phyloP scores from a whole-genome alignment of 345 rosid genomes.

The Leavenworthia alabamica region DNA sequence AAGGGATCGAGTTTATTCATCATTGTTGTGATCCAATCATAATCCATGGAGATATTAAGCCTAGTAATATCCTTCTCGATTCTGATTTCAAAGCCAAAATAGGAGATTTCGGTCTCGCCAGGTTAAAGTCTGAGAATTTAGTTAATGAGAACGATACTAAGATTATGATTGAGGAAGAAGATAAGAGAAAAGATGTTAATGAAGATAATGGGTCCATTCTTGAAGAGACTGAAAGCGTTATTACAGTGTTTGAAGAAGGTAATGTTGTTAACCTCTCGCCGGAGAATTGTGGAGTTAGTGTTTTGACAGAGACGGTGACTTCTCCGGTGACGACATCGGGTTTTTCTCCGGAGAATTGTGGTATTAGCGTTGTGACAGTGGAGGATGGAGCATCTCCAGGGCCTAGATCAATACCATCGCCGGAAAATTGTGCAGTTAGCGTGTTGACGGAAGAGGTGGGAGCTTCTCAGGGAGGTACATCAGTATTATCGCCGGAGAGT shows the following conservation, averaged over 20 bases:
- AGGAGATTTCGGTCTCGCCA: conserved; percentile 73
- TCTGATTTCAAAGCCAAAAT: conserved; percentile 55
- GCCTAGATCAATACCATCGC: background rate
- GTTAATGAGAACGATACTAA: conserved; percentile 20
- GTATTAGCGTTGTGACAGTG: background rate
- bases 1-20: conserved; percentile 77
- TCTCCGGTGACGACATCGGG: background rate
- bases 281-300: conserved; percentile 42
- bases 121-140: conserved; percentile 49
- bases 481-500: conserved; percentile 40
- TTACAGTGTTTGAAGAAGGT: conserved; percentile 49
- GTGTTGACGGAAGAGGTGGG: conserved; percentile 22
- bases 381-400: conserved; percentile 1
- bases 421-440: conserved; percentile 29
- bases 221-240: conserved; percentile 59
- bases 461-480: conserved; percentile 14
- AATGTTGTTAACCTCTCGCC: conserved; percentile 41
- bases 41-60: conserved; percentile 67
- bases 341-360: conserved; percentile 18
- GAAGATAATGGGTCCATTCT: conserved; percentile 70
- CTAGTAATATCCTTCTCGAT: conserved; percentile 56
- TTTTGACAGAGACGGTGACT: conserved; percentile 5
- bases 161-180: conserved; percentile 30
- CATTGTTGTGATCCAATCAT: conserved; percentile 46
- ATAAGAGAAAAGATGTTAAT: conserved; percentile 23